Conservation (phyloP, 768 basidiomycete genomes). For the Paxillus rubicundulus region DNA sequence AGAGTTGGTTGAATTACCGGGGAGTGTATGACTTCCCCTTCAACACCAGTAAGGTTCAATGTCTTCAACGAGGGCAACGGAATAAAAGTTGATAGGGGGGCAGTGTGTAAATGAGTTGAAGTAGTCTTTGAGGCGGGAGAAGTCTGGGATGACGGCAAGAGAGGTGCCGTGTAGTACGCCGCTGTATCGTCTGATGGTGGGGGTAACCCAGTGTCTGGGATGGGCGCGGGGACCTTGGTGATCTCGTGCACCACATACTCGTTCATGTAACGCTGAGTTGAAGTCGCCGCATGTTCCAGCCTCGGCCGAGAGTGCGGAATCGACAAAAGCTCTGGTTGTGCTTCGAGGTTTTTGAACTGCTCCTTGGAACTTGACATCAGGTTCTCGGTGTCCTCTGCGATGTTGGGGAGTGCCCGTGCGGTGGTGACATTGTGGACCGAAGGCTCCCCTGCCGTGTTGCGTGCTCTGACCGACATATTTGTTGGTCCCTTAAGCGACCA, state of each 20-base stretch:
- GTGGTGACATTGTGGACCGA: slow-evolving; percentile 7
- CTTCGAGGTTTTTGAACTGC: neutral
- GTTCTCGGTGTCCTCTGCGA: slow-evolving; percentile 24
- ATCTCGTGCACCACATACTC: slow-evolving; percentile 30
- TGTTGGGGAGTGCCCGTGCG: slow-evolving; percentile 6
- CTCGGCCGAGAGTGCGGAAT: neutral
- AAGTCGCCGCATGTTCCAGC: neutral
- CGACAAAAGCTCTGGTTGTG: neutral
- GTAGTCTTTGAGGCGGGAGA: slow-evolving; percentile 21
- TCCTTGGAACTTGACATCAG: slow-evolving; percentile 9
- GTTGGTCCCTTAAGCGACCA: slow-evolving; percentile 20
- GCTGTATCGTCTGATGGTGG: slow-evolving; percentile 19
- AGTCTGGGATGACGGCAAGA: slow-evolving; percentile 8
- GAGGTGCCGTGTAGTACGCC: slow-evolving; percentile 1
- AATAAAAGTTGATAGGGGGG: slow-evolving; percentile 25
- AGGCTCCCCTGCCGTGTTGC: slow-evolving; percentile 5
- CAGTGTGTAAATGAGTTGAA: slow-evolving; percentile 6
- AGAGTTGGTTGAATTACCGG: slow-evolving; percentile 1
- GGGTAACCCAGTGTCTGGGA: slow-evolving; percentile 31
- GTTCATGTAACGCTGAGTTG: neutral
- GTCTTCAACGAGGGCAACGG: slow-evolving; percentile 29
- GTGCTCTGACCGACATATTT: slow-evolving; percentile 18
- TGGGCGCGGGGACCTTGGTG: slow-evolving; percentile 27
- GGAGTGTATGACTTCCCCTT: slow-evolving; percentile 15
- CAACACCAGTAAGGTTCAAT: slow-evolving; percentile 22